Evolutionary conservation across 305 asterid species (phyloP).

Genomic region (Fraxinus baroniana): DNA sequence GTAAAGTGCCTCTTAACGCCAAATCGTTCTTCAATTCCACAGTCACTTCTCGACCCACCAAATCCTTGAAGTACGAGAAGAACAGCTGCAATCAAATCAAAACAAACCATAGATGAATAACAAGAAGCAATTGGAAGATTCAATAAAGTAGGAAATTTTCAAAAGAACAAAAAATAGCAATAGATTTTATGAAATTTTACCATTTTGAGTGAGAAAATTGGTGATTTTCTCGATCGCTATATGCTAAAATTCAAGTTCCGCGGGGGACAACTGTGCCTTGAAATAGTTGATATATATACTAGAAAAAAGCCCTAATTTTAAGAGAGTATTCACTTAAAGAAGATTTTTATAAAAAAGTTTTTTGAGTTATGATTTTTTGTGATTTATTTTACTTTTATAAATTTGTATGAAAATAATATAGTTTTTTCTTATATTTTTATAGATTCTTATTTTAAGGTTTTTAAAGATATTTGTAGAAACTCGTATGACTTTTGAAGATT

Average conservation of each 20-base stretch:
- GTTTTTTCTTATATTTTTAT: too few relatives aligned
- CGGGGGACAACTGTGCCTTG: not conserved
- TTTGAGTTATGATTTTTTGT: not conserved
- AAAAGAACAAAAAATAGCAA: not conserved
- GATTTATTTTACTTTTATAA: too few relatives aligned
- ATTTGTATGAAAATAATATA: too few relatives aligned
- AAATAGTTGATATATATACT: not conserved
- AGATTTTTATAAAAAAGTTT: too few relatives aligned
- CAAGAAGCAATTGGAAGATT: not conserved
- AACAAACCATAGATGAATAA: slow-evolving; percentile 15
- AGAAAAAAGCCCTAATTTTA: not conserved
- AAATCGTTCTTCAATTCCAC: slow-evolving; percentile 96
- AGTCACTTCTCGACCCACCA: slow-evolving; percentile 96
- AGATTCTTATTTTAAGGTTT: too few relatives aligned
- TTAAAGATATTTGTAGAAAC: too few relatives aligned
- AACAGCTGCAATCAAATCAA: slow-evolving; percentile 58
- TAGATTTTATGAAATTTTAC: not conserved
- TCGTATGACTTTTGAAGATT: too few relatives aligned
- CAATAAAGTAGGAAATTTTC: not conserved
- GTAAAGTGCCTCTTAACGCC: slow-evolving; percentile 86
- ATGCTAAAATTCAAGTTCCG: not conserved
- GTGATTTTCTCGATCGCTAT: not conserved
- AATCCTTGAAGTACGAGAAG: slow-evolving; percentile 96
- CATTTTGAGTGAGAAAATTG: not conserved
- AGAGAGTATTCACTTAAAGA: too few relatives aligned